Percentiles rank a stretch among this genome's conserved stretches.
Evolutionary conservation across 208 protist species (phyloP).

Genomic region (Wallacemonas sp.): DNA sequence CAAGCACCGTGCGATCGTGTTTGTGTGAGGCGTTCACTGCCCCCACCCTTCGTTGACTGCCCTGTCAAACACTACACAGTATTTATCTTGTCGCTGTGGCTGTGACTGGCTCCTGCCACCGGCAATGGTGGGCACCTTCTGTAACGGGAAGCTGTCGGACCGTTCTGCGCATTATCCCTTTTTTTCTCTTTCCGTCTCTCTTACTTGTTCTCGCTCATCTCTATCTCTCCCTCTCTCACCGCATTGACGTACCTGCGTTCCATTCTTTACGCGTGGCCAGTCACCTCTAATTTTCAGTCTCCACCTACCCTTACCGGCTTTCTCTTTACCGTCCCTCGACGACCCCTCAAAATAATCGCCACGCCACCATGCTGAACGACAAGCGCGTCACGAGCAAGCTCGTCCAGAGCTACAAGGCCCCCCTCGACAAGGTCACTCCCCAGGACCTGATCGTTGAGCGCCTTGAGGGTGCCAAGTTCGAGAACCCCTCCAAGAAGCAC

Average conservation of each 20-base stretch:
- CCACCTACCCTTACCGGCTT: not conserved
- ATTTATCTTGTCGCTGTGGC: no score
- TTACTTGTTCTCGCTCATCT: not conserved
- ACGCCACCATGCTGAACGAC: conserved; percentile 22
- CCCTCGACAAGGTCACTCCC: conserved; percentile 55
- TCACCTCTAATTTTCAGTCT: not conserved
- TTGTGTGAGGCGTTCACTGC: no score
- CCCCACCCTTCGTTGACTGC: no score
- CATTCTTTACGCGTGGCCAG: not conserved
- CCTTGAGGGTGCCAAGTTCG: conserved; percentile 63
- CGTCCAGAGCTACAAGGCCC: conserved; percentile 43
- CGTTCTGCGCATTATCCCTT: no score
- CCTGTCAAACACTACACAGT: no score
- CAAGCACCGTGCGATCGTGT: no score
- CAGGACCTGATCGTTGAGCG: conserved; percentile 79
- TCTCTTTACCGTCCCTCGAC: not conserved
- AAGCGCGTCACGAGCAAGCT: conserved; percentile 37
- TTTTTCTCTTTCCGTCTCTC: not conserved
- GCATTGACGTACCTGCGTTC: no score
- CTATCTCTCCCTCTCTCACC: no score
- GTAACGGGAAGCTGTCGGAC: no score
- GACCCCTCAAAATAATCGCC: no score
- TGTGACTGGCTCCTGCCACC: no score
- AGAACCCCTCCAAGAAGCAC: conserved; percentile 84
- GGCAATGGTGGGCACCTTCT: no score